Evolutionary conservation across 768 basidiomycete genomes (phyloP).

Genomic region (Tylopilus sp.): DNA sequence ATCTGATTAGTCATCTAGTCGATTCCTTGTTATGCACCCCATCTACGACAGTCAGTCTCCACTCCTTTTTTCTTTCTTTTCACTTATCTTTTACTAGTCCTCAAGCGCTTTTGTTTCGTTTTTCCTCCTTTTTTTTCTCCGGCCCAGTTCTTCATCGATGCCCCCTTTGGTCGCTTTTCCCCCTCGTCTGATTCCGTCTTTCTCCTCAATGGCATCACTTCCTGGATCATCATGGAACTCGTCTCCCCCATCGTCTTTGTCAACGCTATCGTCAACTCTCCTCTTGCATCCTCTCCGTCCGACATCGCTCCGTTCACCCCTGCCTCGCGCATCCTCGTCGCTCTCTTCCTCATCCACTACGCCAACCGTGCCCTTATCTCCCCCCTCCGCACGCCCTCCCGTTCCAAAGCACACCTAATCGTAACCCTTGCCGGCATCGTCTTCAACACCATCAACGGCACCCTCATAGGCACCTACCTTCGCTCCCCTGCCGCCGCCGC

Average conservation of each 20-base stretch:
- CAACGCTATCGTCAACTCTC: constrained; percentile 45
- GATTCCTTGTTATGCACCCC: constrained; percentile 10
- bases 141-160: constrained; percentile 52
- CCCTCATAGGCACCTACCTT: constrained; percentile 66
- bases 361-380: constrained; percentile 77
- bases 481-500: constrained; percentile 50
- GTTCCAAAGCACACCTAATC: constrained; percentile 69
- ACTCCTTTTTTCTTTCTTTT: too few relatives aligned
- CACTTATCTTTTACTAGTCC: constrained; percentile 19
- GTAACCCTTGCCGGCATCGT: constrained; percentile 51
- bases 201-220: constrained; percentile 52
- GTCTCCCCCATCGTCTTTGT: constrained; percentile 56
- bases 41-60: constrained; percentile 25
- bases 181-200: constrained; percentile 43
- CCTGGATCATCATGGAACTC: constrained; percentile 83
- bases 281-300: constrained; percentile 38
- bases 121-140: constrained; percentile 36
- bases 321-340: constrained; percentile 49
- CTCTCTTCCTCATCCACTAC: constrained; percentile 74
- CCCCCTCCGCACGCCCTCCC: constrained; percentile 75
- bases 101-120: constrained; percentile 46
- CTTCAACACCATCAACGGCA: constrained; percentile 77
- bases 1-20: constrained; percentile 26
- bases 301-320: constrained; percentile 30
- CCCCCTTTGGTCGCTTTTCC: constrained; percentile 79